These are phyloP conservation scores for Neocatenulostroma microsporum DNA, from an alignment of 2,329 filamentous ascomycete species.

Conservation along the genomic window DNA sequence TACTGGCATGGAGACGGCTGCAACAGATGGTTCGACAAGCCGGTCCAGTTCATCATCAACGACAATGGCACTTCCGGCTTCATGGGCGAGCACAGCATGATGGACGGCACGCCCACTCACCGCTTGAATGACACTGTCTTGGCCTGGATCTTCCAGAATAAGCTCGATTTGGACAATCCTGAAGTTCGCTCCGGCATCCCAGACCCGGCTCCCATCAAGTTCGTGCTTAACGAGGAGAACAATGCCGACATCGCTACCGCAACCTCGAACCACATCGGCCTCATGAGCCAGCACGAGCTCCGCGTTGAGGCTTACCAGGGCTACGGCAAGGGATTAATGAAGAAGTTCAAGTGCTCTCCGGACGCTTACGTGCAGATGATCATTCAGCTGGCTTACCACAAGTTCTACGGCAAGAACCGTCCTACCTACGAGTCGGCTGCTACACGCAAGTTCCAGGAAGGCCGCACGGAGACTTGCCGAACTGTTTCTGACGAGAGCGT, in stretches of 20 bases:
- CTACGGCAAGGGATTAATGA: slow-evolving; percentile 97
- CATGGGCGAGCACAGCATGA: slow-evolving; percentile 99
- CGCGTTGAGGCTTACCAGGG: slow-evolving; percentile 92
- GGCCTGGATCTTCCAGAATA: slow-evolving; percentile 86
- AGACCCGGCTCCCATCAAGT: slow-evolving; percentile 69
- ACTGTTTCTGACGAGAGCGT: slow-evolving; percentile 84
- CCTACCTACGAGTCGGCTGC: slow-evolving; percentile 97
- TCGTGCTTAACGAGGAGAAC: slow-evolving; percentile 67
- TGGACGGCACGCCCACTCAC: slow-evolving; percentile 98
- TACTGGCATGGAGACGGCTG: slow-evolving; percentile 98
- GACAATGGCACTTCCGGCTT: slow-evolving; percentile 97
- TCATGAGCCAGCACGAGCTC: slow-evolving; percentile 84
- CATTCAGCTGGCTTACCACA: slow-evolving; percentile 96
- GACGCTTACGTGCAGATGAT: slow-evolving; percentile 98
- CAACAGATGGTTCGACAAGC: slow-evolving; percentile 98
- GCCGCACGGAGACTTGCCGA: slow-evolving; percentile 92
- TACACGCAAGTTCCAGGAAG: slow-evolving; percentile 89
- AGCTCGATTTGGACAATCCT: slow-evolving; percentile 78
- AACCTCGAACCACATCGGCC: slow-evolving; percentile 65
- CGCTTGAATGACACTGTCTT: slow-evolving; percentile 93
- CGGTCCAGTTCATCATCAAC: slow-evolving; percentile 93
- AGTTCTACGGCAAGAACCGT: slow-evolving; percentile 97
- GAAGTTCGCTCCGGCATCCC: slow-evolving; percentile 72
- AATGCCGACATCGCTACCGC: slow-evolving; percentile 73
- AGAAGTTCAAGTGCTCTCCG: slow-evolving; percentile 97